phyloP scores from a whole-genome alignment of 2,329 filamentous ascomycete genomes.

The Neonectria faginata region DNA sequence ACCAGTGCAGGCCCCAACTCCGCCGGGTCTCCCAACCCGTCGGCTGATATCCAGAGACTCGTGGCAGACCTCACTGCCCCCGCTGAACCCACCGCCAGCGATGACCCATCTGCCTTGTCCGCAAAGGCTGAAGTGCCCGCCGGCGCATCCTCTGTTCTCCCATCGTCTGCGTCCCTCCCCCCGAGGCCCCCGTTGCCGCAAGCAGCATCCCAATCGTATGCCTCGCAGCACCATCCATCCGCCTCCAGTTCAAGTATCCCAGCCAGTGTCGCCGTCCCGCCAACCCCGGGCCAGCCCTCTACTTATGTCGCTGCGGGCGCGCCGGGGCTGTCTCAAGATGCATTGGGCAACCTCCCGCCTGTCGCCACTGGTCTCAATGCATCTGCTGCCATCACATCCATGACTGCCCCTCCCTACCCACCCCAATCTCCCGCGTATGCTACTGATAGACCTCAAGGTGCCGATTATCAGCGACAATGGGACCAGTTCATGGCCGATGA shows the following conservation, averaged over 20 bases:
- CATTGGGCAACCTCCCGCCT: constrained; percentile 47
- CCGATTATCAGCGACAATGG: constrained; percentile 73
- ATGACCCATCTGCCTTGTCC: constrained; percentile 45
- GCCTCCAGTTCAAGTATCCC: constrained; percentile 48
- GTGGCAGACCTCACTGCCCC: constrained; percentile 56
- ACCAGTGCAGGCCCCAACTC: constrained; percentile 46
- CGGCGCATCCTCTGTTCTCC: constrained; percentile 49
- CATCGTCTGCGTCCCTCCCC: constrained; percentile 59
- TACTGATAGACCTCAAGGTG: constrained; percentile 51
- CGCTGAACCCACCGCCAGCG: constrained; percentile 47
- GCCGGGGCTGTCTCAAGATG: constrained; percentile 49
- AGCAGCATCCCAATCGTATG: constrained; percentile 52
- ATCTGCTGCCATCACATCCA: constrained; percentile 43
- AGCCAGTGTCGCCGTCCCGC: constrained; percentile 45
- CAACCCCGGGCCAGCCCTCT: constrained; percentile 49
- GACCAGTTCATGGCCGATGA: constrained; percentile 80
- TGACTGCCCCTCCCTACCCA: constrained; percentile 50
- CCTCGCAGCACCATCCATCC: constrained; percentile 52
- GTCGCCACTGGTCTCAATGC: constrained; percentile 47
- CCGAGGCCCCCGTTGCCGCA: constrained; percentile 59
- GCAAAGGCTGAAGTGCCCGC: constrained; percentile 43
- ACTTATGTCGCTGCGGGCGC: constrained; percentile 50
- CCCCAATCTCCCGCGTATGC: constrained; percentile 45
- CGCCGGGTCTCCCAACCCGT: constrained; percentile 47
- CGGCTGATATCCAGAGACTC: constrained; percentile 55